Conservation (phyloP, 2,329 filamentous ascomycete species). For the Calonectria ilicicola region DNA sequence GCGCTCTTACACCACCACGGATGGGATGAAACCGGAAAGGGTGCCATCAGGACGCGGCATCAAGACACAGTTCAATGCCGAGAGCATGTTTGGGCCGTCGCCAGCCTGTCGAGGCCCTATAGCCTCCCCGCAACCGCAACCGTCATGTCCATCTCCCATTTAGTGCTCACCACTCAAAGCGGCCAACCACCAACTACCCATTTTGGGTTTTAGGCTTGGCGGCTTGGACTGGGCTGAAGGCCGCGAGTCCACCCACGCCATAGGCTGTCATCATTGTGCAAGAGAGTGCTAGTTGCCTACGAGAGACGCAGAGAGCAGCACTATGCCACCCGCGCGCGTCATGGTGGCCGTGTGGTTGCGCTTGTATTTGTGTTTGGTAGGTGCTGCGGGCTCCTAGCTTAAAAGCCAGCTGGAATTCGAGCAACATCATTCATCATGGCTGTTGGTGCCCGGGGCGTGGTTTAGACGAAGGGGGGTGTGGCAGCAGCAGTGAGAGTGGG, state of each 20-base stretch:
- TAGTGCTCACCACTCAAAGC: not conserved
- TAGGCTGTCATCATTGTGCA: not conserved
- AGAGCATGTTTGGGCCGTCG: not conserved
- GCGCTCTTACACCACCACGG: not conserved
- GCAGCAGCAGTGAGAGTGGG: not conserved
- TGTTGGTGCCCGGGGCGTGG: slow-evolving; percentile 7
- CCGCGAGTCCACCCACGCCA: not conserved
- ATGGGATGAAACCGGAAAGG: slow-evolving; percentile 19
- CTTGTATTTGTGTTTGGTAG: slow-evolving; percentile 10
- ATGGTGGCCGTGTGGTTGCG: slow-evolving; percentile 27
- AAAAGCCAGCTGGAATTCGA: slow-evolving; percentile 18
- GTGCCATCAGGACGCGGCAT: not conserved
- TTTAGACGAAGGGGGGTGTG: slow-evolving; percentile 4
- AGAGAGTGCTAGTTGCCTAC: not conserved
- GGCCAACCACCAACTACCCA: not conserved
- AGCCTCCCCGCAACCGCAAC: slow-evolving; percentile 1
- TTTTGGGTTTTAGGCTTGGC: slow-evolving; percentile 19
- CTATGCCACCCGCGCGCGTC: slow-evolving; percentile 25
- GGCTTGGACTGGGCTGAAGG: slow-evolving; percentile 5
- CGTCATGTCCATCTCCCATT: slow-evolving; percentile 12
- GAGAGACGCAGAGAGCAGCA: slow-evolving; percentile 10
- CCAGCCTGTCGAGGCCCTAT: not conserved
- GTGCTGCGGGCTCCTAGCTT: slow-evolving; percentile 12
- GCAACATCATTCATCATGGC: slow-evolving; percentile 5
- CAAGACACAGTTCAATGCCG: not conserved